Percentiles rank a stretch among this genome's conserved stretches.
Conservation (phyloP, 2,329 filamentous ascomycete species). For the Calonectria leucothoes region DNA sequence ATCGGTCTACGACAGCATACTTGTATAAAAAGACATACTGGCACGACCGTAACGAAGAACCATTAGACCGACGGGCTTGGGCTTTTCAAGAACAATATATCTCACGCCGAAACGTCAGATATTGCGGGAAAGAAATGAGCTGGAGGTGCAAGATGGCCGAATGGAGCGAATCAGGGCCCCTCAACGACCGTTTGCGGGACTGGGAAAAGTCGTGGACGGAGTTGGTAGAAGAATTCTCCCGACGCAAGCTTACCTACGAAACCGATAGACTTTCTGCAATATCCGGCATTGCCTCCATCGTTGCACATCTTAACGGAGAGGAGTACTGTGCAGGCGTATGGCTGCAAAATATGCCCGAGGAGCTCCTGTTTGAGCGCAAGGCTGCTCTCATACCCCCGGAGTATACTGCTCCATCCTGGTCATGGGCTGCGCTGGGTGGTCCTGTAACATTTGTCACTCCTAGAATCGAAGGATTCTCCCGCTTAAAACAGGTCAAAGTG, state of each 20-base stretch:
- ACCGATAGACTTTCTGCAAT: constrained; percentile 13
- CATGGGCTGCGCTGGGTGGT: neutral
- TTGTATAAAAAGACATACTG: constrained; percentile 3
- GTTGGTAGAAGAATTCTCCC: constrained; percentile 1
- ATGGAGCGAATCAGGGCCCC: constrained; percentile 1
- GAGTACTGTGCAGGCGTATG: constrained; percentile 7
- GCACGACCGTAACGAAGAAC: constrained; percentile 1
- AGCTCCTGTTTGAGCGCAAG: neutral
- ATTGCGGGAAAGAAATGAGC: constrained; percentile 3
- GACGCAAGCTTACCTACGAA: constrained; percentile 10
- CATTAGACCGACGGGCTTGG: constrained; percentile 4
- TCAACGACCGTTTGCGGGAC: neutral
- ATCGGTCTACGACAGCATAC: neutral
- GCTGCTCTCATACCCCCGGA: neutral
- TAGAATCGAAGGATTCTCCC: neutral
- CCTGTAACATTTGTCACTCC: neutral
- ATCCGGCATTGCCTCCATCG: neutral
- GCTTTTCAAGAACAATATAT: constrained; percentile 12
- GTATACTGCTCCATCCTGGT: constrained; percentile 3
- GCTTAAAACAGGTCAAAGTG: constrained; percentile 4
- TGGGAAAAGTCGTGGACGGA: constrained; percentile 11
- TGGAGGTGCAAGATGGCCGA: constrained; percentile 8
- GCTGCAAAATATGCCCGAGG: constrained; percentile 6
- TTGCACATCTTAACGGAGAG: neutral
- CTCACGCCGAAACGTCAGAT: constrained; percentile 6